A percentile compares a stretch with the other conserved stretches of the same genome.
Evolutionary conservation across 1,139 yeast genomes (phyloP).

Genomic region (Pichia sp.): DNA sequence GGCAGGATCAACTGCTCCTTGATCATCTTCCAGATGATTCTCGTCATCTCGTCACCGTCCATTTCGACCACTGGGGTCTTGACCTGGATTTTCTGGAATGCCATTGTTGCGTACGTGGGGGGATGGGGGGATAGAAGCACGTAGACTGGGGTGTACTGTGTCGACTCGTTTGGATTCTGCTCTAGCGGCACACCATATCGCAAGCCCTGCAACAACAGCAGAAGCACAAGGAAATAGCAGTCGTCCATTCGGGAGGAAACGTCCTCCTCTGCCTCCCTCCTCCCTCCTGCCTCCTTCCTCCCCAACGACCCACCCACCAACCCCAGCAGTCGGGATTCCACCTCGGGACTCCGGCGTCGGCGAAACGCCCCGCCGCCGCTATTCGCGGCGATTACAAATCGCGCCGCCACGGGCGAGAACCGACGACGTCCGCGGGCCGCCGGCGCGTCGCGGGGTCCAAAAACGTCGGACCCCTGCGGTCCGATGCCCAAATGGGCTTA

Average conservation of each 20-base stretch:
- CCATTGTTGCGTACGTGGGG: slow-evolving; percentile 12
- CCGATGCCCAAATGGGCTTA: not conserved
- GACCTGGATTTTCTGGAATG: slow-evolving; percentile 55
- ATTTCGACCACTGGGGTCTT: slow-evolving; percentile 71
- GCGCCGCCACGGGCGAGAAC: too few relatives aligned
- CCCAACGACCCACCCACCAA: not conserved
- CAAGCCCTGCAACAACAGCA: too few relatives aligned
- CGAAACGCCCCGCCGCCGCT: not conserved
- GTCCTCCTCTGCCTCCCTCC: not conserved
- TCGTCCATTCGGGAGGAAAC: too few relatives aligned
- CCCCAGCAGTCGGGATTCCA: not conserved
- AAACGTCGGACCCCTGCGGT: not conserved
- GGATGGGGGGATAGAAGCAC: not conserved
- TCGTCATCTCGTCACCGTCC: slow-evolving; percentile 86
- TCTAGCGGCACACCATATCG: too few relatives aligned
- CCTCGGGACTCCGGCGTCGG: slow-evolving; percentile 5
- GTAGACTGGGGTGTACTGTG: not conserved
- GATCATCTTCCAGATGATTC: slow-evolving; percentile 77
- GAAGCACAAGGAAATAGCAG: too few relatives aligned
- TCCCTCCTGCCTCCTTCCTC: not conserved
- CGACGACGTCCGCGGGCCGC: not conserved
- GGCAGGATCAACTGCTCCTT: slow-evolving; percentile 67
- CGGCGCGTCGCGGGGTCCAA: not conserved
- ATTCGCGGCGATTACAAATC: not conserved
- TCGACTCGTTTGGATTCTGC: too few relatives aligned